Base-by-base conservation (phyloP, 495 filamentous ascomycete genomes). In the Podospora appendiculata region DNA sequence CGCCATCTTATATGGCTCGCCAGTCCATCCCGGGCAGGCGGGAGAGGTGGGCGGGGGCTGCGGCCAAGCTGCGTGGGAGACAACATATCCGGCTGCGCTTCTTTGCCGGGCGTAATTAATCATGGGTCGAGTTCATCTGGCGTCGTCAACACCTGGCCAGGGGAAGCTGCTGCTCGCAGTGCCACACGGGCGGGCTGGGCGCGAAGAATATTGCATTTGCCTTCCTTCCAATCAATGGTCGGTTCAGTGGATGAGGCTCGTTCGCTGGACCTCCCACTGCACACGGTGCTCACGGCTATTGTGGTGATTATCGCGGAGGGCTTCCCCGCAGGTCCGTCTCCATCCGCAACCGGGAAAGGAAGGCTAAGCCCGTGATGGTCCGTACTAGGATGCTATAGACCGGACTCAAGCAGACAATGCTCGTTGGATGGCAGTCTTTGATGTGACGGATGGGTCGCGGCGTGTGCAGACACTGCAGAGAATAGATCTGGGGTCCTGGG, bases 51-150 rank as follows among this genome's bases (percentile, higher is more conserved):
- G 48, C 33, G 51, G 45, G 18, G 51, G 48, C 32, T 19, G 45
- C 42, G 38, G 48, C 38, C 50, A 33, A 48, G 52, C 41, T 53
- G 10, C 51, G 53, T 55, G 52, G 52, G 39, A 19, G 17, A 13
- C 32, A 53, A 58, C 53, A 52, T 53, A 42, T 54, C 58, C 65
- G 56, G 57, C 53, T 57, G 59, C 53, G 48, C 47, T 47, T 57
- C 51, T 58, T 62, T 58, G 56, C 64, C 64, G 64, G 57, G 11
- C 40, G 47, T 54, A 59, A 67, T 64, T 63, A 59, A 61, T 42
- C 49, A 54, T 54, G 52, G 49, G 35, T 41, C 25, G 32, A 54
- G 17, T 10, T 52, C 43, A 57, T 57, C 55, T 54, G 51, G 41
- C 34, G 32, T 55, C 53, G 45, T 53, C 57, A 56, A 57, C 56